Conservation (phyloP, 805 yeast genomes). For the Myxozyma mucilagina region DNA sequence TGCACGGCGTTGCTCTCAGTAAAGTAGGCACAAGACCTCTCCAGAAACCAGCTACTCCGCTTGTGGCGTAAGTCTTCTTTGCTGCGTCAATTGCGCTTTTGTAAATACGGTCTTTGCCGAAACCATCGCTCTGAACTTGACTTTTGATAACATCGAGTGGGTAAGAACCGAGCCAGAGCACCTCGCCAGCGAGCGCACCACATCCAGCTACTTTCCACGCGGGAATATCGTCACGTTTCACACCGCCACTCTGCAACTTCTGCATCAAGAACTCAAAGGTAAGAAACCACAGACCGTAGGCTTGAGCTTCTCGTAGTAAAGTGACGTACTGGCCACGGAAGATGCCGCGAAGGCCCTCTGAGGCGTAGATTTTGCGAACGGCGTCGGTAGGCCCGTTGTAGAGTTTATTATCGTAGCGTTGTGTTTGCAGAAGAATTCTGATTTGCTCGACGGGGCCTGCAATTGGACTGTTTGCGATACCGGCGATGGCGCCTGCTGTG, state of each 20-base stretch:
- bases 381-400: conserved; percentile 72
- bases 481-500: conserved; percentile 88
- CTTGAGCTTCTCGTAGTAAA: conserved; percentile 75
- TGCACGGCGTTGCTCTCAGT: conserved; percentile 95
- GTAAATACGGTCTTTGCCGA: conserved; percentile 61
- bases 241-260: conserved; percentile 30
- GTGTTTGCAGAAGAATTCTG: conserved; percentile 90
- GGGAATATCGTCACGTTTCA: conserved; percentile 70
- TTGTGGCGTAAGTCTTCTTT: conserved; percentile 51
- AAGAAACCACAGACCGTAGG: conserved; percentile 74
- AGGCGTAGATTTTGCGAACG: conserved; percentile 55
- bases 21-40: conserved; percentile 91
- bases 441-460: conserved; percentile 95
- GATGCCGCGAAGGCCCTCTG: conserved; percentile 60
- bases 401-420: conserved; percentile 55
- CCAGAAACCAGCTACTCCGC: conserved; percentile 77
- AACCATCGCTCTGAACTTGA: conserved; percentile 73
- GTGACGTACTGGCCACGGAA: conserved; percentile 86
- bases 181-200: conserved; percentile 90
- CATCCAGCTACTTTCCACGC: conserved; percentile 82
- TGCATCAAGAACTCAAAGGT: conserved; percentile 59
- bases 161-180: conserved; percentile 34
- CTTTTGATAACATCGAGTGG: conserved; percentile 93
- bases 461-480: conserved; percentile 62
- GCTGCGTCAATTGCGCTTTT: conserved; percentile 60